phyloP scores from a whole-genome alignment of 2,329 filamentous ascomycete genomes.

The Colletotrichum tropicale region DNA sequence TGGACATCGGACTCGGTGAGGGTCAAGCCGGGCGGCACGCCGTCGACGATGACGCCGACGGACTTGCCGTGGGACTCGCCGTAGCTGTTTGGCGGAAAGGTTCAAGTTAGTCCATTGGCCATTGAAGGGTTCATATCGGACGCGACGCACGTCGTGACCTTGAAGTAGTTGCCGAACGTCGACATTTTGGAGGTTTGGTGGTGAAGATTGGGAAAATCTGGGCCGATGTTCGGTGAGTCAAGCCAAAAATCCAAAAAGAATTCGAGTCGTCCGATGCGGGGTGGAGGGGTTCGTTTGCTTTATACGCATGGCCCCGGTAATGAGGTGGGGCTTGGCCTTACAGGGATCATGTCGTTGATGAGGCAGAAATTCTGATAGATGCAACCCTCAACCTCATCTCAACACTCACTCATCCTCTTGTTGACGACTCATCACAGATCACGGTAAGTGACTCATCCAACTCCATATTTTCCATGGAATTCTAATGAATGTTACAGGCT shows the following conservation, averaged over 20 bases:
- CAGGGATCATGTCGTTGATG: neutral
- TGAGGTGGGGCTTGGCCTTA: neutral
- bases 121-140: conserved; percentile 1
- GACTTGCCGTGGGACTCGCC: conserved; percentile 84
- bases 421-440: neutral
- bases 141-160: conserved; percentile 75
- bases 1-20: conserved; percentile 90
- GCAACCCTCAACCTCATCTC: conserved; percentile 11
- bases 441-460: neutral
- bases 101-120: conserved; percentile 11
- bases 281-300: conserved; percentile 9
- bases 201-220: neutral
- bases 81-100: conserved; percentile 35
- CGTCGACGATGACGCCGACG: conserved; percentile 94
- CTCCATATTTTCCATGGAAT: rapidly evolving
- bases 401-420: neutral
- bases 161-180: conserved; percentile 83
- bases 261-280: conserved; percentile 3
- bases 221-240: conserved; percentile 18
- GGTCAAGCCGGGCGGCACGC: conserved; percentile 84
- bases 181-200: conserved; percentile 65
- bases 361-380: conserved; percentile 2
- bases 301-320: conserved; percentile 10
- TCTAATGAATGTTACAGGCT: neutral
- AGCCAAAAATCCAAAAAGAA: neutral